Evolutionary conservation across 192 early-diverging fungal species (phyloP), one percentile per base, ranked within the genome.

Genomic region (Pilobolus umbonatus): DNA sequence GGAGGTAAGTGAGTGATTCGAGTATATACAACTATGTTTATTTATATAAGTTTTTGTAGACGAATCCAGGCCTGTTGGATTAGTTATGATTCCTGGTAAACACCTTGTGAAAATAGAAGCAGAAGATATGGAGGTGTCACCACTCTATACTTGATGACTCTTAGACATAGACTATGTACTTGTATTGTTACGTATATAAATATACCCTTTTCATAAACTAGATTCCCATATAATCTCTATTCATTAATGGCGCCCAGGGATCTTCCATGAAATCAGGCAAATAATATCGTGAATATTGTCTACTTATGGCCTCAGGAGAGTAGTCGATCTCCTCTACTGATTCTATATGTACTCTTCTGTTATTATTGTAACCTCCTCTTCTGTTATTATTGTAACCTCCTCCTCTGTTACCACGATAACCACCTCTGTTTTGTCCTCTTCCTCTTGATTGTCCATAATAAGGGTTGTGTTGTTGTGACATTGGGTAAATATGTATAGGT

Each of bases 51-150:
- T 38, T 15, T 45, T 52, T 34, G 25, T 46, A 80, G 82, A 64
- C 52, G 76, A 84, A 40, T 53, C 71, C 25, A 57, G 86, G 32
- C 78, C 83, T 47, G 85, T 90, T 14, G 88, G 88, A 3, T 51
- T 88, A 35, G 72, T 89, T 44, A 89, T 90, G 88, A 81, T 90
- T 12, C 88, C 88, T 10, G 88, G 88, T 40, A 79, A 80, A 29
- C 85, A 88, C 60, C 48, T 88, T 8, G 70, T 86, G 15, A 81
- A 77, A 29, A 67, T 73, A 17, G 83, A 83, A 47, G 70, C 85
- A 24, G 83, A 89, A 68, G 59, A 66, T 54, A 34, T 73, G 38
- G 62, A 69, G 24, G 34, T 54, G 12, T 32, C 54, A 17, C 49
- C 59, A 28, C 19, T 58, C 21, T 66, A 50, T 32, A 55, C 55